Evolutionary conservation across 768 basidiomycete species (phyloP).

Genomic region (Tephrocybe sp.): DNA sequence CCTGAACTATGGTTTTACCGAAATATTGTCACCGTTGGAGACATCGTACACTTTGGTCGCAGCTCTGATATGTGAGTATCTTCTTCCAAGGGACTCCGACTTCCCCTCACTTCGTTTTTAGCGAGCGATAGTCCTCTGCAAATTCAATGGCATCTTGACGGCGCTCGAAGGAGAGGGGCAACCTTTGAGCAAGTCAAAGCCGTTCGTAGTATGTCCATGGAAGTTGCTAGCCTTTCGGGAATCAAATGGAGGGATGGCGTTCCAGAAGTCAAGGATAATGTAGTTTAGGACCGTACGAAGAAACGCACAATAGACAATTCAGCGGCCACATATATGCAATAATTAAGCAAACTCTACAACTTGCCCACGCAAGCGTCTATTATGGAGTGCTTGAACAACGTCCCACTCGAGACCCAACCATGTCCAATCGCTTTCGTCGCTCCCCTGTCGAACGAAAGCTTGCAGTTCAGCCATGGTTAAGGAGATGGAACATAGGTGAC

Average conservation of each 20-base stretch:
- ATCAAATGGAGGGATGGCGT: constrained; percentile 52
- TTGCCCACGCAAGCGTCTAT: background rate
- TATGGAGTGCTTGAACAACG: constrained; percentile 12
- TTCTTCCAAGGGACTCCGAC: background rate
- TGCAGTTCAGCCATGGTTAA: constrained; percentile 16
- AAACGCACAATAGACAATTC: background rate
- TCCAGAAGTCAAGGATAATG: constrained; percentile 40
- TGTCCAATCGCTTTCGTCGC: constrained; percentile 11
- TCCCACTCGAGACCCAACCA: constrained; percentile 19
- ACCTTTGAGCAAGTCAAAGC: constrained; percentile 51
- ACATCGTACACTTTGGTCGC: constrained; percentile 63
- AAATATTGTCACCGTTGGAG: constrained; percentile 48
- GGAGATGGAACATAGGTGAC: constrained; percentile 3
- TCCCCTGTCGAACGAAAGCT: constrained; percentile 10
- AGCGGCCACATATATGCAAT: background rate
- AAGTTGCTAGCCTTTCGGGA: constrained; percentile 46
- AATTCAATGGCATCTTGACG: constrained; percentile 63
- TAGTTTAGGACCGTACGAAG: background rate
- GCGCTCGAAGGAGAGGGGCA: constrained; percentile 56
- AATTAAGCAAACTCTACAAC: background rate
- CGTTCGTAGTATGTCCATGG: constrained; percentile 55
- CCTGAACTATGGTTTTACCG: constrained; percentile 48
- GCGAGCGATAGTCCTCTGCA: constrained; percentile 63
- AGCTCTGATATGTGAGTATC: constrained; percentile 42
- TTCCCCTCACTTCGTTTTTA: background rate